These are phyloP conservation scores for Camillea tinctor DNA, from an alignment of 2,329 filamentous ascomycete species.

Conservation along the genomic window DNA sequence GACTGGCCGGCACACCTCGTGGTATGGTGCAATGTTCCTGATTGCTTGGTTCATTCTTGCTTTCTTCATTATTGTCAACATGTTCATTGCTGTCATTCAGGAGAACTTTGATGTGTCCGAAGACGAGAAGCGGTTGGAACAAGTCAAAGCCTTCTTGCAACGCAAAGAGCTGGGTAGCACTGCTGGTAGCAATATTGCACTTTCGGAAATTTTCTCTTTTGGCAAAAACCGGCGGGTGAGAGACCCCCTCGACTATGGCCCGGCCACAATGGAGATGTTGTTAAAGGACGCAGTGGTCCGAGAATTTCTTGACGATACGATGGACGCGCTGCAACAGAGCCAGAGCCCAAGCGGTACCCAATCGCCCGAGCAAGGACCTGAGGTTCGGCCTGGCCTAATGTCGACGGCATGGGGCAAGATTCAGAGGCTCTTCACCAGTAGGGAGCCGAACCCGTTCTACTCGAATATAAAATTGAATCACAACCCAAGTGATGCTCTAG, in stretches of 20 bases:
- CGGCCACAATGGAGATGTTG: conserved; percentile 91
- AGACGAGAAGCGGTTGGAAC: conserved; percentile 94
- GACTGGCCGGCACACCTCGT: conserved; percentile 66
- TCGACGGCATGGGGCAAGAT: conserved; percentile 63
- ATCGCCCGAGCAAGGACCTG: conserved; percentile 38
- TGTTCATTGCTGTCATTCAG: conserved; percentile 99
- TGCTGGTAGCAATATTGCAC: conserved; percentile 69
- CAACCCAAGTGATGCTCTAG: conserved; percentile 72
- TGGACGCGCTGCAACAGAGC: conserved; percentile 41
- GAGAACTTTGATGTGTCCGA: conserved; percentile 99
- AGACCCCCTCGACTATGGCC: conserved; percentile 89
- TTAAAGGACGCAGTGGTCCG: conserved; percentile 93
- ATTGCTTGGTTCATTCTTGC: conserved; percentile 94
- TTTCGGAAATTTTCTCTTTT: conserved; percentile 69
- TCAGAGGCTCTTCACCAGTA: conserved; percentile 53
- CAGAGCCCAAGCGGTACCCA: conserved; percentile 25
- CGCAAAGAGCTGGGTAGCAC: conserved; percentile 77
- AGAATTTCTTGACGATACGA: conserved; percentile 84
- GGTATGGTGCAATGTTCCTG: conserved; percentile 89
- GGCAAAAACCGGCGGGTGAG: conserved; percentile 59
- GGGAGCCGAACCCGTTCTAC: conserved; percentile 94
- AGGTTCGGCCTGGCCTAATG: conserved; percentile 57
- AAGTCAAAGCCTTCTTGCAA: conserved; percentile 92
- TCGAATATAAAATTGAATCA: conserved; percentile 65
- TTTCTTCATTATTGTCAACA: conserved; percentile 95